Conservation (phyloP, 805 yeast species). For the Saturnispora saitoi region DNA sequence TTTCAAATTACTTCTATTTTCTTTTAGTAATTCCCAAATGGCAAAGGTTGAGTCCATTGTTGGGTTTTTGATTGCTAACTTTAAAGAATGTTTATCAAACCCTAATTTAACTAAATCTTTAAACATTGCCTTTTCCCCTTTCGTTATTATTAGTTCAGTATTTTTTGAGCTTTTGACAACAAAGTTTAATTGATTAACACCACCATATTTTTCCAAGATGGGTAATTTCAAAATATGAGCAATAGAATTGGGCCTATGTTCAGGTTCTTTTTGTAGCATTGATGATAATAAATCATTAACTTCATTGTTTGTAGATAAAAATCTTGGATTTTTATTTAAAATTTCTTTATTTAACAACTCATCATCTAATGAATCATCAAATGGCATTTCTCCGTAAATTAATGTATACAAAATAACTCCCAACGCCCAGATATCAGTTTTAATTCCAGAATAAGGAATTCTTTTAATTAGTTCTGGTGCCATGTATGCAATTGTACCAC, state of each 20-base stretch:
- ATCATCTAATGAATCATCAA: slow-evolving; percentile 61
- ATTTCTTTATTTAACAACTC: slow-evolving; percentile 56
- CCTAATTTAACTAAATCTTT: slow-evolving; percentile 52
- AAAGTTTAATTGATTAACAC: slow-evolving; percentile 33
- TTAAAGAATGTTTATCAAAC: slow-evolving; percentile 53
- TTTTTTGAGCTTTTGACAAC: slow-evolving; percentile 29
- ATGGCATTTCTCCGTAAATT: slow-evolving; percentile 83
- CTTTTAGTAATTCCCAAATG: slow-evolving; percentile 60
- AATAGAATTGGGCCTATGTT: slow-evolving; percentile 46
- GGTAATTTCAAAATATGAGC: slow-evolving; percentile 44
- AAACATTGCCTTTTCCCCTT: slow-evolving; percentile 52
- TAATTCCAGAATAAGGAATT: slow-evolving; percentile 67
- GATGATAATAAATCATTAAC: slow-evolving; percentile 44
- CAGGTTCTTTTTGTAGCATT: slow-evolving; percentile 61
- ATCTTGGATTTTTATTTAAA: slow-evolving; percentile 56
- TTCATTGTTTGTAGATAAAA: slow-evolving; percentile 21
- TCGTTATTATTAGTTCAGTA: slow-evolving; percentile 32
- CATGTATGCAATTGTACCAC: slow-evolving; percentile 95
- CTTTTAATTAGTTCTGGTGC: slow-evolving; percentile 82
- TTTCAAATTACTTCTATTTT: slow-evolving; percentile 34
- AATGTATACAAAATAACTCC: slow-evolving; percentile 85
- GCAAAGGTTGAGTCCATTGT: slow-evolving; percentile 70
- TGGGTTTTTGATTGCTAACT: slow-evolving; percentile 45
- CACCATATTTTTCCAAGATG: slow-evolving; percentile 38
- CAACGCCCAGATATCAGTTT: slow-evolving; percentile 84